Base-by-base conservation (phyloP, 2,329 filamentous ascomycete species). In the Didymella sp. region DNA sequence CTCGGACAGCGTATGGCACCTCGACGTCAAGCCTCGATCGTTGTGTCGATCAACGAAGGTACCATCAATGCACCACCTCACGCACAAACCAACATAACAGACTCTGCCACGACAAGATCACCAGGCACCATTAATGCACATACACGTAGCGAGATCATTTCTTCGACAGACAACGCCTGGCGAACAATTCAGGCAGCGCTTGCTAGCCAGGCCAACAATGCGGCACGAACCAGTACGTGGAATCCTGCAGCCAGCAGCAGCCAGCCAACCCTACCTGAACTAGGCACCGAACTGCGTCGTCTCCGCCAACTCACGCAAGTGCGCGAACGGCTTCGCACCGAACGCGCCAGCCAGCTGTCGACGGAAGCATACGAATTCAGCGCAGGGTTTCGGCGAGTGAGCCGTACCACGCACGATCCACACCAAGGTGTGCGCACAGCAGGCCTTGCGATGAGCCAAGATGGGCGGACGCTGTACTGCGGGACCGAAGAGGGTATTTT, bases 401-500 rank as follows among this genome's bases (percentile, higher is more conserved):
- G 62, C 45, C 67, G 66, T 31, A 63, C 49, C 22, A 58, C 56
- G 13, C 62, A 74, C 51, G 69, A 76, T 45, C 68, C 73, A 6
- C 64, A 69, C 19, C 61, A 75, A 33, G 79, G 78, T 1, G 74
- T 80, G 21, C 66, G 79, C 31, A 82, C 79, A 19, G 79, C 80
- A 6, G 80, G 80, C 5, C 61, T 82, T 50, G 80, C 80, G 5
- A 79, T 82, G 71, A 81, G 79, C 67, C 69, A 75, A 24, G 80
- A 82, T 65, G 80, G 80, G 8, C 66, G 77, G 19, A 80, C 67
- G 51, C 65, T 82, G 31, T 82, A 79, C 67, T 80, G 76, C 31
- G 79, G 78, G 5, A 80, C 77, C 30, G 87, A 91, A 70, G 87
- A 90, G 63, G 90, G 90, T 53, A 88, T 93, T 51, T 91, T 91